A percentile compares a stretch with the other conserved stretches of the same genome.
Evolutionary conservation across 345 rosid species (phyloP).

Genomic region (Alliaria petiolata): DNA sequence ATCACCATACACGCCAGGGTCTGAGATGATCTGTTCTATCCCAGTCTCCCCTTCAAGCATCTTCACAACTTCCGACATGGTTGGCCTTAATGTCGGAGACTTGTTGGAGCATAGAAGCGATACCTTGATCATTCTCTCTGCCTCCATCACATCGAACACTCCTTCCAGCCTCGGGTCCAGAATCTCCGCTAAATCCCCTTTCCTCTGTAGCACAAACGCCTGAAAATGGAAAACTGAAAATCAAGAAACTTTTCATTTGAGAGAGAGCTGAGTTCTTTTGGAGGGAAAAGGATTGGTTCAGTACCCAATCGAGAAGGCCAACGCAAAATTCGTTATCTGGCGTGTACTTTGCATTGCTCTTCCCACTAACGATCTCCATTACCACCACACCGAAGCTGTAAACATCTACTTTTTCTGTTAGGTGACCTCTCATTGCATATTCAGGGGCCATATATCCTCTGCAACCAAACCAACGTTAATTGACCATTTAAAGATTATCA

Average conservation of each 20-base stretch:
- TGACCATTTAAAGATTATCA: neutral
- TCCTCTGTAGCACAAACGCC: slow-evolving; percentile 38
- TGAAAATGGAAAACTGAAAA: slow-evolving; percentile 8
- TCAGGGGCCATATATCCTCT: slow-evolving; percentile 54
- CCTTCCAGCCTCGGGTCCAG: slow-evolving; percentile 39
- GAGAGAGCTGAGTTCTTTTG: neutral
- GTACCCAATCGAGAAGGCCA: slow-evolving; percentile 47
- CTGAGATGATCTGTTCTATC: slow-evolving; percentile 22
- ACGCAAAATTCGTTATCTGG: slow-evolving; percentile 25
- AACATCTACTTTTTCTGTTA: slow-evolving; percentile 45
- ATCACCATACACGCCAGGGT: slow-evolving; percentile 21
- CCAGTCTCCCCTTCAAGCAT: slow-evolving; percentile 39
- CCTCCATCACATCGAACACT: slow-evolving; percentile 30
- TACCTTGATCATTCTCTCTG: slow-evolving; percentile 39
- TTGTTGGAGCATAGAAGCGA: slow-evolving; percentile 42
- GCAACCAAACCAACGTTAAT: neutral
- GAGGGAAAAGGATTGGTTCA: neutral
- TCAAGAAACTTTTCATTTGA: neutral
- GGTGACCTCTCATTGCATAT: slow-evolving; percentile 46
- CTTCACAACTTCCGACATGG: slow-evolving; percentile 43
- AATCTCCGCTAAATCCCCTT: slow-evolving; percentile 26
- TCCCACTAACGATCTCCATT: slow-evolving; percentile 43
- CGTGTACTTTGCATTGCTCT: slow-evolving; percentile 23
- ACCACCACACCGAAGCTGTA: slow-evolving; percentile 49
- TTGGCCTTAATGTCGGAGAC: slow-evolving; percentile 41